Base-by-base conservation (phyloP, 192 early-diverging fungal genomes). In the Jimgerdemannia lactiflua region DNA sequence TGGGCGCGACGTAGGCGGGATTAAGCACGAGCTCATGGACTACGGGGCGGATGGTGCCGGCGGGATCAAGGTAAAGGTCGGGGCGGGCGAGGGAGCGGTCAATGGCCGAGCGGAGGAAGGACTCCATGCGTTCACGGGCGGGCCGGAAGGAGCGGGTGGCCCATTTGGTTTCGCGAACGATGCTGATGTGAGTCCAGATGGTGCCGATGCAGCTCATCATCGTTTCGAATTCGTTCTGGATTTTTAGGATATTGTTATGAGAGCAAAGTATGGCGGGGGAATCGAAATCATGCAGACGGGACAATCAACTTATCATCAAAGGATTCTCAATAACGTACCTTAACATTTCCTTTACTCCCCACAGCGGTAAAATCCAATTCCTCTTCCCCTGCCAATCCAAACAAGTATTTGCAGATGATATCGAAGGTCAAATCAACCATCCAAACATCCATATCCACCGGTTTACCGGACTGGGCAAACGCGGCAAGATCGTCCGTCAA, bases 401-500 rank as follows among this genome's bases (percentile, higher is more conserved):
- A 83, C 8, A 83, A 68, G 76, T 79, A 83, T 71, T 71, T 76
- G 40, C 78, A 79, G 18, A 83, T 83, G 59, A 83, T 78, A 72
- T 79, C 78, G 74, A 83, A 77, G 6, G 81, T 83, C 63, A 83
- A 44, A 64, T 79, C 73, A 44, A 68, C 75, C 59, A 79, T 77
- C 4, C 76, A 18, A 3, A 66, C 70, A 66, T 83, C 81, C 2
- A 83, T 40, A 59, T 83, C 81, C 39, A 83, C 41, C 3, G 75
- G 65, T 20, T 64, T 10, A 3, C 67, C n/a, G 14, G 39, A 43
- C 1, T 79, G 14, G 9, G 75, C 72, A 20, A 43, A 49, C 42
- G 65, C 43, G 7, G 63, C 49, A 74, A 83, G 75, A 4, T 42
- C 20, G 3, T 43, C 3, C 10, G 70, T 20, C 0, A 76, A 9